A percentile compares a stretch with the other conserved stretches of the same genome.
These are phyloP conservation scores for Xylariaceae sp. DNA, from an alignment of 2,329 filamentous ascomycete genomes.

Conservation along the genomic window DNA sequence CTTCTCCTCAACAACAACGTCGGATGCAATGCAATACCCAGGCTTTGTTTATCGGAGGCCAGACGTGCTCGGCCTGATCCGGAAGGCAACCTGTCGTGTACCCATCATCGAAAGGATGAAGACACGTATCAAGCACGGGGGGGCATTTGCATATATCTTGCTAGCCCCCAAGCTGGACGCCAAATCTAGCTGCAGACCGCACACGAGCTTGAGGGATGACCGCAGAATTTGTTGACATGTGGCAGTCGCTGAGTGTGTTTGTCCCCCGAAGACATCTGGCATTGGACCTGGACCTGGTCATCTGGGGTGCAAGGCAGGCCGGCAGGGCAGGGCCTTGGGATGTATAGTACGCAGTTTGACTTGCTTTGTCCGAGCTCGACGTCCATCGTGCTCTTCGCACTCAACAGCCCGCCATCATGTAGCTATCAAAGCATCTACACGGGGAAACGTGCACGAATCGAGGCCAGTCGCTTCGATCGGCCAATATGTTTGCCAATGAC, in stretches of 20 bases:
- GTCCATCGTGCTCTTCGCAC: too few relatives aligned
- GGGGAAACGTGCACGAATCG: too few relatives aligned
- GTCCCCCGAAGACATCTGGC: not conserved
- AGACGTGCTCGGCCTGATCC: not conserved
- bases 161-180: not conserved
- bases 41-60: not conserved
- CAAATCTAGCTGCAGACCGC: not conserved
- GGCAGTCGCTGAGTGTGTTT: constrained; percentile 3
- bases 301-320: too few relatives aligned
- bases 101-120: not conserved
- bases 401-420: too few relatives aligned
- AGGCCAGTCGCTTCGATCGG: too few relatives aligned
- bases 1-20: too few relatives aligned
- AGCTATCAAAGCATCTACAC: too few relatives aligned
- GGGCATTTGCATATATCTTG: constrained; percentile 1
- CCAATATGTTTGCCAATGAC: not conserved
- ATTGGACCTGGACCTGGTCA: not conserved
- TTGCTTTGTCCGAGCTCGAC: too few relatives aligned
- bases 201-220: constrained; percentile 1
- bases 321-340: too few relatives aligned
- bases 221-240: not conserved
- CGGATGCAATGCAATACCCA: not conserved
- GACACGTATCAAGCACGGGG: not conserved
- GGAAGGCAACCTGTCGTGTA: not conserved
- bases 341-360: too few relatives aligned